A percentile compares a stretch with the other conserved stretches of the same genome.
Conservation (phyloP, 139 green algal genomes). For the Bryopsis sp. region DNA sequence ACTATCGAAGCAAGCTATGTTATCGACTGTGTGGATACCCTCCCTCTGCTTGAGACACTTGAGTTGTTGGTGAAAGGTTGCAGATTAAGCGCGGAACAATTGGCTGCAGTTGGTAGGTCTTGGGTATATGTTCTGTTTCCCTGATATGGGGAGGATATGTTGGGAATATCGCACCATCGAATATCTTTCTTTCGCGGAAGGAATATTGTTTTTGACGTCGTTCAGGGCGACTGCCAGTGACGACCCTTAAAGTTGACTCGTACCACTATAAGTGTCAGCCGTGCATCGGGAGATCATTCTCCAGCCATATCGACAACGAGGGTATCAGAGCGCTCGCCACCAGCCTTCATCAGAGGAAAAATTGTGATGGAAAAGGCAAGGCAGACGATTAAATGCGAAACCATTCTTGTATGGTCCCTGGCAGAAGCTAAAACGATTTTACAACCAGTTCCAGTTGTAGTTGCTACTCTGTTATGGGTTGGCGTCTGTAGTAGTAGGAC, state of each 20-base stretch:
- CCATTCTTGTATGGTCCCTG: background rate
- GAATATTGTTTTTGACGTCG: too few species aligned
- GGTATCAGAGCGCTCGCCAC: slow-evolving; percentile 58
- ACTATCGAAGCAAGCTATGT: too few species aligned
- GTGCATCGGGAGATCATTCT: background rate
- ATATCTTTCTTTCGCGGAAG: too few species aligned
- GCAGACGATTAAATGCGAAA: background rate
- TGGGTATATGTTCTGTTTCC: too few species aligned
- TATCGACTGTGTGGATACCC: too few species aligned
- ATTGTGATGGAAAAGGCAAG: background rate
- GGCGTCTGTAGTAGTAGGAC: background rate
- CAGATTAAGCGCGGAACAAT: too few species aligned
- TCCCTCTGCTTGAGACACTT: too few species aligned
- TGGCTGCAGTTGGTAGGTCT: too few species aligned
- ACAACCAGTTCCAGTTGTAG: background rate
- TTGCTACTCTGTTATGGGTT: background rate
- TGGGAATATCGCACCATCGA: too few species aligned
- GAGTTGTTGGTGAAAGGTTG: too few species aligned
- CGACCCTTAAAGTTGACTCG: background rate
- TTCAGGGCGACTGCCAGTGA: too few species aligned
- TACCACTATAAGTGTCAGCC: background rate
- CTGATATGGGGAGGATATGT: too few species aligned
- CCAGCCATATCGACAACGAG: slow-evolving; percentile 56
- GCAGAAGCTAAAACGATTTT: background rate
- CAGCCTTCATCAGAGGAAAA: slow-evolving; percentile 36